Conservation (phyloP, 306 rosid species). For the Medicago arabica region DNA sequence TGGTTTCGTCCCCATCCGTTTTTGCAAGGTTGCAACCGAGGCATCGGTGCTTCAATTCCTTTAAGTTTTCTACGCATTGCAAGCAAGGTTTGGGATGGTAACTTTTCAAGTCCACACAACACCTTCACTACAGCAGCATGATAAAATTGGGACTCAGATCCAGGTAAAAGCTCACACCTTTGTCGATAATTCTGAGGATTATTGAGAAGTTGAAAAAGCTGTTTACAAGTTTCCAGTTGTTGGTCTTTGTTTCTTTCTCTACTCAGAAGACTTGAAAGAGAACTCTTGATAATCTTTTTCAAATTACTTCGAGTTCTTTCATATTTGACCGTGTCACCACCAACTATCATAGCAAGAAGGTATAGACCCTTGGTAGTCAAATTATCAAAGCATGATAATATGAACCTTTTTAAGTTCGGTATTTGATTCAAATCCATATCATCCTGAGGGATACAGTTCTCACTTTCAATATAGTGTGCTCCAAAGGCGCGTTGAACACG, state of each 20-base stretch:
- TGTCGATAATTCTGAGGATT: slow-evolving; percentile 59
- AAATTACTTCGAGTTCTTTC: slow-evolving; percentile 70
- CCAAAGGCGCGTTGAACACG: slow-evolving; percentile 64
- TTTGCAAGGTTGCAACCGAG: slow-evolving; percentile 58
- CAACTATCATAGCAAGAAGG: slow-evolving; percentile 58
- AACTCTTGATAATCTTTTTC: slow-evolving; percentile 57
- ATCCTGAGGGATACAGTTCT: slow-evolving; percentile 44
- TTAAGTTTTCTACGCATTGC: slow-evolving; percentile 77
- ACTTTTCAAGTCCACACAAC: slow-evolving; percentile 49
- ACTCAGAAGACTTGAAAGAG: slow-evolving; percentile 51
- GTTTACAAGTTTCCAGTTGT: slow-evolving; percentile 47
- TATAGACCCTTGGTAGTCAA: slow-evolving; percentile 75
- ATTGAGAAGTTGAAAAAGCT: slow-evolving; percentile 55
- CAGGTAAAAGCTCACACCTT: slow-evolving; percentile 41
- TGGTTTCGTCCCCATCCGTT: slow-evolving; percentile 53
- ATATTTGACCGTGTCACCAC: slow-evolving; percentile 49
- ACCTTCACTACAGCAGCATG: slow-evolving; percentile 50
- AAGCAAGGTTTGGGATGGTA: slow-evolving; percentile 59
- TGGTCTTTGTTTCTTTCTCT: slow-evolving; percentile 33
- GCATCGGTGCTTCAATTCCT: slow-evolving; percentile 45
- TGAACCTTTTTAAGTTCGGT: slow-evolving; percentile 41
- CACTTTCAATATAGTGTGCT: slow-evolving; percentile 42
- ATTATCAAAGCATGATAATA: slow-evolving; percentile 58
- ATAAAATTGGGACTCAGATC: slow-evolving; percentile 42
- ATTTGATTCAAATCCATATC: slow-evolving; percentile 39